A percentile compares a stretch with the other conserved stretches of the same genome.
phyloP scores from a whole-genome alignment of 768 basidiomycete genomes.

The Lactifluus subvellereus region DNA sequence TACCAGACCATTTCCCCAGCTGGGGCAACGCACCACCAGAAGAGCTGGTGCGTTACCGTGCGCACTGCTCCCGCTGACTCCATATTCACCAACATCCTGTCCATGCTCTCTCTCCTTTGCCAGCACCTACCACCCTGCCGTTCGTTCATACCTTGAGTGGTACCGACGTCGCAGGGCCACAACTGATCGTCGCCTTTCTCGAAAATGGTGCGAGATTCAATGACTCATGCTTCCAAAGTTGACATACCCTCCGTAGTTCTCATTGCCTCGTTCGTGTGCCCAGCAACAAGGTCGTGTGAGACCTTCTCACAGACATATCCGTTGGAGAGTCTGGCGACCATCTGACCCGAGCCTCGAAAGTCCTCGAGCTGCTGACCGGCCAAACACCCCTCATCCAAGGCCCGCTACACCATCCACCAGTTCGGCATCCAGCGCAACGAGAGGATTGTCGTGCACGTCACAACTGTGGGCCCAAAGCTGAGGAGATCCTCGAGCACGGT shows the following conservation, averaged over 20 bases:
- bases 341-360: slow-evolving; percentile 8
- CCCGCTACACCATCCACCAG: slow-evolving; percentile 97
- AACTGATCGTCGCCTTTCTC: slow-evolving; percentile 82
- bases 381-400: slow-evolving; percentile 73
- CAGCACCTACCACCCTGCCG: slow-evolving; percentile 25
- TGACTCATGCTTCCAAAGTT: slow-evolving; percentile 29
- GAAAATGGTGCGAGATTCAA: slow-evolving; percentile 83
- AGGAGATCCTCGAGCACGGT: neutral
- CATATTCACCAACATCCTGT: slow-evolving; percentile 64
- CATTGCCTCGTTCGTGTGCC: no score
- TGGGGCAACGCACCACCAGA: no score
- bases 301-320: no score
- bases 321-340: no score
- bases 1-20: no score
- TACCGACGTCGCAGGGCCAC: slow-evolving; percentile 90
- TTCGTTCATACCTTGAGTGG: slow-evolving; percentile 96
- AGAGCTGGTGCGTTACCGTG: no score
- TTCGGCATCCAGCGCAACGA: slow-evolving; percentile 29
- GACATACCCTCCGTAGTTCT: no score
- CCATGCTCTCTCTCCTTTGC: slow-evolving; percentile 13
- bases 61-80: slow-evolving; percentile 49
- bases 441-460: slow-evolving; percentile 21
- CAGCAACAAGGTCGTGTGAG: no score
- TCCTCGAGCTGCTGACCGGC: slow-evolving; percentile 1
- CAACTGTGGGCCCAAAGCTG: slow-evolving; percentile 7